Evolutionary conservation across 352 stramenopile genomes (phyloP).

Genomic region (Pythium diclinum): DNA sequence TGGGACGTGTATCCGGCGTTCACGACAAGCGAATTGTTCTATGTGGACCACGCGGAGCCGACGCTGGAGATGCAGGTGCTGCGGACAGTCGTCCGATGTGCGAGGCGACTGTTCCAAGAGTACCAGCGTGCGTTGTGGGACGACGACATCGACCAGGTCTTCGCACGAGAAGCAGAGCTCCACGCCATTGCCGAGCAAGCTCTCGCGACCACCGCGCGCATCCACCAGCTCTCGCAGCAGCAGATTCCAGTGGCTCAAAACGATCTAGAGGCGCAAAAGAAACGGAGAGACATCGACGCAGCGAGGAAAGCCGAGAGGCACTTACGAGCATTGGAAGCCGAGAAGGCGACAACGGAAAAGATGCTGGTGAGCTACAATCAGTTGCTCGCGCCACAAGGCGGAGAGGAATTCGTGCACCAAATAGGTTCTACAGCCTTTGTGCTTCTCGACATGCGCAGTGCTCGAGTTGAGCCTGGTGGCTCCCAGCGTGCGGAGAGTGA

Average conservation of each 20-base stretch:
- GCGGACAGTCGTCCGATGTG: conserved; percentile 58
- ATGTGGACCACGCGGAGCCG: conserved; percentile 56
- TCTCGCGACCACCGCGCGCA: conserved; percentile 42
- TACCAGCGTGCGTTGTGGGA: conserved; percentile 84
- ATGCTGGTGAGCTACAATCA: conserved; percentile 63
- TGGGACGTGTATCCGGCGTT: conserved; percentile 68
- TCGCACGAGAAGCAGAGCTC: conserved; percentile 31
- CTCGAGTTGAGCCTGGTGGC: conserved; percentile 49
- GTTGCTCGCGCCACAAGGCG: conserved; percentile 48
- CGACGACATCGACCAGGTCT: conserved; percentile 46
- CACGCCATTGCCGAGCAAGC: conserved; percentile 41
- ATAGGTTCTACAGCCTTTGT: conserved; percentile 49
- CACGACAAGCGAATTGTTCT: conserved; percentile 46
- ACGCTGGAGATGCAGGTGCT: conserved; percentile 79
- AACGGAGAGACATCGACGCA: conserved; percentile 59
- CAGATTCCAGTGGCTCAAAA: conserved; percentile 39
- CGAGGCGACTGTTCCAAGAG: conserved; percentile 61
- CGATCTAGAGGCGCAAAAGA: conserved; percentile 59
- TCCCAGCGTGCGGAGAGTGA: conserved; percentile 56
- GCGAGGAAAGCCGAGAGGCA: conserved; percentile 57
- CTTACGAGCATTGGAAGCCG: conserved; percentile 44
- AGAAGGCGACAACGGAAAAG: conserved; percentile 50
- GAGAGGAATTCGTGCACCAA: conserved; percentile 54
- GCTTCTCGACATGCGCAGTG: conserved; percentile 61
- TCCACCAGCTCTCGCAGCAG: conserved; percentile 33